Percentiles rank a stretch among this genome's conserved stretches.
Conservation (phyloP, 805 yeast species). For the Monosporozyma aerobia region DNA sequence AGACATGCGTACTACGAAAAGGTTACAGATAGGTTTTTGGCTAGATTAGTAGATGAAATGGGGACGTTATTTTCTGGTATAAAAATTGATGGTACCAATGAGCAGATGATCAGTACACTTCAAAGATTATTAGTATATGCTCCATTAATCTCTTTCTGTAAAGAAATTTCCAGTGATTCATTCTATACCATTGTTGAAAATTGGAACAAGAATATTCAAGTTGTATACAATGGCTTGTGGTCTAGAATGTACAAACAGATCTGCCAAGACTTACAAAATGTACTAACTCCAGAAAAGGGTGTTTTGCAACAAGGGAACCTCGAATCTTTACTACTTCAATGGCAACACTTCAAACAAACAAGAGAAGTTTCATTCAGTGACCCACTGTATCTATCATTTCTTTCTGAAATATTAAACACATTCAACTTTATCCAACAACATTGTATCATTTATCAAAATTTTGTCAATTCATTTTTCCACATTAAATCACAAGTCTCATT, state of each 20-base stretch:
- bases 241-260: conserved; percentile 7
- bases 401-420: conserved; percentile 9
- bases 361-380: conserved; percentile 8
- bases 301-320: conserved; percentile 7
- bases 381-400: conserved; percentile 4
- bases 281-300: conserved; percentile 4
- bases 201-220: conserved; percentile 33
- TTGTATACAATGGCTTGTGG: conserved; percentile 29
- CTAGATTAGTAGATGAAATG: conserved; percentile 37
- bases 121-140: conserved; percentile 37
- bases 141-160: conserved; percentile 48
- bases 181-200: conserved; percentile 35
- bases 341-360: conserved; percentile 11
- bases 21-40: conserved; percentile 43
- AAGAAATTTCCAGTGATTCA: conserved; percentile 42
- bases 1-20: conserved; percentile 51
- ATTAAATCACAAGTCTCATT: conserved; percentile 36
- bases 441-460: conserved; percentile 39
- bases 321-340: conserved; percentile 9
- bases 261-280: conserved; percentile 2
- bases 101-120: conserved; percentile 26
- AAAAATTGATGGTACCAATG: conserved; percentile 24
- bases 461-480: conserved; percentile 38
- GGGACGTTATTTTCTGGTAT: conserved; percentile 35
- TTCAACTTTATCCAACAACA: conserved; percentile 19